phyloP scores from a whole-genome alignment of 78 protist genomes.

The Polysphondylium violaceum region DNA sequence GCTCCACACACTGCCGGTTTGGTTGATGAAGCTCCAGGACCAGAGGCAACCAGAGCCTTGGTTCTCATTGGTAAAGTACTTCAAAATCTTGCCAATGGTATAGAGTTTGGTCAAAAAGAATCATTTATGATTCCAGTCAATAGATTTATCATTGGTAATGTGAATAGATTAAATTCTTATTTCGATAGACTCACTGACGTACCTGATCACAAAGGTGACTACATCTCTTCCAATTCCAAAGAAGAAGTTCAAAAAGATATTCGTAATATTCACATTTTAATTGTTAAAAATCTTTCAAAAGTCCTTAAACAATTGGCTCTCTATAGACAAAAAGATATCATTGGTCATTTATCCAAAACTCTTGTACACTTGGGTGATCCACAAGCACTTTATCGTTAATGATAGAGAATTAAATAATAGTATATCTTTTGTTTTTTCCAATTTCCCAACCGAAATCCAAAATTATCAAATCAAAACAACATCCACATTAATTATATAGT shows the following conservation, averaged over 20 bases:
- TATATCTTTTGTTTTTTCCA: too few relatives aligned
- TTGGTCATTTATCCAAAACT: conserved; percentile 49
- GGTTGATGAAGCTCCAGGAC: conserved; percentile 67
- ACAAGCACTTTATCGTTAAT: too few relatives aligned
- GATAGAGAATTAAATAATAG: too few relatives aligned
- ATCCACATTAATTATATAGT: too few relatives aligned
- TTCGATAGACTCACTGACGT: conserved; percentile 54
- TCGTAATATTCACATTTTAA: conserved; percentile 41
- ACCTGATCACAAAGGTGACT: conserved; percentile 1
- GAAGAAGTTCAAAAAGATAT: conserved; percentile 63
- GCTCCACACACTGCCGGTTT: conserved; percentile 82
- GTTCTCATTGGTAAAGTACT: conserved; percentile 85
- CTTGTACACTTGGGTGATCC: conserved; percentile 65
- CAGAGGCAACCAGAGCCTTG: conserved; percentile 69
- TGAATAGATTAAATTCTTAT: conserved; percentile 21
- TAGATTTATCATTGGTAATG: conserved; percentile 55
- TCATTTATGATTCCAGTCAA: conserved; percentile 67
- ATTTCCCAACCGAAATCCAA: too few relatives aligned
- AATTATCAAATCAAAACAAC: too few relatives aligned
- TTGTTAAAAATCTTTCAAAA: conserved; percentile 56
- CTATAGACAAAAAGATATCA: conserved; percentile 53
- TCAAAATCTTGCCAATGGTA: conserved; percentile 90
- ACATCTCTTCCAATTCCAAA: background rate
- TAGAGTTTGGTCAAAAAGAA: conserved; percentile 83
- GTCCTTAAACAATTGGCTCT: conserved; percentile 70